Conservation (phyloP, 2,329 filamentous ascomycete genomes). For the Fusarium transvaalense region DNA sequence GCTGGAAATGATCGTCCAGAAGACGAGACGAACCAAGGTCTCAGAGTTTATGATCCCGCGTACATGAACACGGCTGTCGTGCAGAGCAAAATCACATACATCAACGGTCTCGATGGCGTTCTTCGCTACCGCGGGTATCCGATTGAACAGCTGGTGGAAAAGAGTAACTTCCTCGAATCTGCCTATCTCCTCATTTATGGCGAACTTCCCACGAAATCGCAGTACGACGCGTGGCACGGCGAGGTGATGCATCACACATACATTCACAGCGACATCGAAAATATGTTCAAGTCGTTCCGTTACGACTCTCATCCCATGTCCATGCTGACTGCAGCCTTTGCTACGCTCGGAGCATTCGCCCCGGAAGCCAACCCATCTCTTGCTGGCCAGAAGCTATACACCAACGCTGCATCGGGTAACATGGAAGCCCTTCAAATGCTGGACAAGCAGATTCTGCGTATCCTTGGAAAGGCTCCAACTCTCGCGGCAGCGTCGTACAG, state of each 20-base stretch:
- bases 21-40: constrained; percentile 62
- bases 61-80: constrained; percentile 67
- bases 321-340: constrained; percentile 64
- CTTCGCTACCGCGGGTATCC: constrained; percentile 66
- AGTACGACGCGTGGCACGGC: constrained; percentile 58
- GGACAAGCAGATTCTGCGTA: constrained; percentile 66
- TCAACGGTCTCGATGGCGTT: constrained; percentile 64
- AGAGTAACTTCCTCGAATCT: constrained; percentile 63
- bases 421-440: constrained; percentile 57
- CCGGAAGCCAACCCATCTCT: constrained; percentile 65
- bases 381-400: constrained; percentile 63
- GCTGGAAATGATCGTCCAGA: constrained; percentile 55
- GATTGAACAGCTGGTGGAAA: constrained; percentile 63
- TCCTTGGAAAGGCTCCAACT: constrained; percentile 65
- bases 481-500: constrained; percentile 65
- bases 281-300: constrained; percentile 64
- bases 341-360: constrained; percentile 62
- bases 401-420: constrained; percentile 58
- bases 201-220: constrained; percentile 59
- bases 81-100: constrained; percentile 64
- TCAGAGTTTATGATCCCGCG: constrained; percentile 64
- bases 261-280: constrained; percentile 62
- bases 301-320: constrained; percentile 67
- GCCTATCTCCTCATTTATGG: constrained; percentile 66
- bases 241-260: constrained; percentile 66